Evolutionary conservation across 495 filamentous ascomycete species (phyloP).

Genomic region (Penicillium mononematosum): DNA sequence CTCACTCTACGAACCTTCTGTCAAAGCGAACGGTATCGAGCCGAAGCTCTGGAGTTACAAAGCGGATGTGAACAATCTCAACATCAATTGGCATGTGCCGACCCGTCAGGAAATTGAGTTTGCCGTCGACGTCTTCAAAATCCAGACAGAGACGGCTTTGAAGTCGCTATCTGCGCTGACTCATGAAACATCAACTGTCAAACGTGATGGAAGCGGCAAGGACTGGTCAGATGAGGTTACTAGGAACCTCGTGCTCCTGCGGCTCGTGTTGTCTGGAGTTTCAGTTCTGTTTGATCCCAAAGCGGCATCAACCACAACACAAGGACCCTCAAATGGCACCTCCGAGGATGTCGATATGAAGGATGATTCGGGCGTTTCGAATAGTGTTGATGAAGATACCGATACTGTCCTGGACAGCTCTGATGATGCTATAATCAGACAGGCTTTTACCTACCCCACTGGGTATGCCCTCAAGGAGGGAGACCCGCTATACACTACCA

Average conservation of each 20-base stretch:
- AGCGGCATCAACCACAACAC: conserved; percentile 52
- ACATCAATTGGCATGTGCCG: conserved; percentile 88
- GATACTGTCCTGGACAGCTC: conserved; percentile 64
- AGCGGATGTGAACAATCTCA: conserved; percentile 68
- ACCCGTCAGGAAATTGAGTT: conserved; percentile 77
- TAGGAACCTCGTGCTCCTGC: conserved; percentile 78
- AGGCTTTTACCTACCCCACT: conserved; percentile 78
- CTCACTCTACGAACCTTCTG: conserved; percentile 73
- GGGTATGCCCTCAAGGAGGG: conserved; percentile 75
- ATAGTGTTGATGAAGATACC: conserved; percentile 58
- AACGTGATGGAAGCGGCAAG: conserved; percentile 91
- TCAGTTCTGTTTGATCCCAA: conserved; percentile 84
- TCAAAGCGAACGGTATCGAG: conserved; percentile 54
- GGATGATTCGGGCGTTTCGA: conserved; percentile 28
- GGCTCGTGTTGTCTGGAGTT: conserved; percentile 82
- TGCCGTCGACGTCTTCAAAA: conserved; percentile 82
- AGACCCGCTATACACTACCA: conserved; percentile 62
- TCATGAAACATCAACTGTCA: conserved; percentile 76
- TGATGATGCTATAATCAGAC: conserved; percentile 78
- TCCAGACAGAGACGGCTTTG: conserved; percentile 67
- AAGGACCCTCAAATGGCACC: conserved; percentile 20
- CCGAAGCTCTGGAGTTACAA: conserved; percentile 76
- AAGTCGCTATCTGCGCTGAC: conserved; percentile 71
- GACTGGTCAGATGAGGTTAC: conserved; percentile 98
- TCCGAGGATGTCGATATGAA: conserved; percentile 45